Base-by-base conservation (phyloP, 2,329 filamentous ascomycete species). In the Talaromyces sp. region DNA sequence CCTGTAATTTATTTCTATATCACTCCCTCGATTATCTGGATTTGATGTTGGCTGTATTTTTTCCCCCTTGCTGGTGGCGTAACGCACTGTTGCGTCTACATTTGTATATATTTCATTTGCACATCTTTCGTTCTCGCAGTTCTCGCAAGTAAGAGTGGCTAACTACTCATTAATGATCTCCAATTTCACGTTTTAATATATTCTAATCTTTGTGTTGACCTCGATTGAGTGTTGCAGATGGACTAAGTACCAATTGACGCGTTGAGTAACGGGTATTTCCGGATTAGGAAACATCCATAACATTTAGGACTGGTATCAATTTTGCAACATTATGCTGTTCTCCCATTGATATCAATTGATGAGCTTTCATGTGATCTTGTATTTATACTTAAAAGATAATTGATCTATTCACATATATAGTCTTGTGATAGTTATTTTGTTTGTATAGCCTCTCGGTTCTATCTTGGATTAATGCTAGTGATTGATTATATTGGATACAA, bases 1-100 rank as follows among this genome's bases (percentile, higher is more conserved):
- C 52, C n/a, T 42, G 27, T 56, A 27, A 34, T 58, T 58, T 36
- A 30, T 58, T 61, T 23, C 18, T 58, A 42, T 61, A 31, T 42
- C 53, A 51, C 23, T 57, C 42, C 33, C 47, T 58, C 40, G 10
- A 57, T 50, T 58, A 52, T 55, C 51, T 47, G 55, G 14, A 8
- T 47, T 58, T 27, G 33, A 53, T 5, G 28, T 56, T 55, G 23
- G 16, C 56, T 44, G 27, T 36, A 47, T 52, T 34, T n/a, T 50
- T 53, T 59, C 47, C 42, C 14, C 18, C 14, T 33, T 58, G 30
- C n/a, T 36, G 44, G 34, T 44, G 30, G 31, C 47, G 47, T 33
- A 50, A 28, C 52, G 27, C 31, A 31, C 16, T 40, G 10, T 42
- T 36, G 27, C 44, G 33, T 40, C 56, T 27, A 44, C 10, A 27